These are phyloP conservation scores for Diaporthe sp. DNA, from an alignment of 2,329 filamentous ascomycete genomes.

Conservation along the genomic window DNA sequence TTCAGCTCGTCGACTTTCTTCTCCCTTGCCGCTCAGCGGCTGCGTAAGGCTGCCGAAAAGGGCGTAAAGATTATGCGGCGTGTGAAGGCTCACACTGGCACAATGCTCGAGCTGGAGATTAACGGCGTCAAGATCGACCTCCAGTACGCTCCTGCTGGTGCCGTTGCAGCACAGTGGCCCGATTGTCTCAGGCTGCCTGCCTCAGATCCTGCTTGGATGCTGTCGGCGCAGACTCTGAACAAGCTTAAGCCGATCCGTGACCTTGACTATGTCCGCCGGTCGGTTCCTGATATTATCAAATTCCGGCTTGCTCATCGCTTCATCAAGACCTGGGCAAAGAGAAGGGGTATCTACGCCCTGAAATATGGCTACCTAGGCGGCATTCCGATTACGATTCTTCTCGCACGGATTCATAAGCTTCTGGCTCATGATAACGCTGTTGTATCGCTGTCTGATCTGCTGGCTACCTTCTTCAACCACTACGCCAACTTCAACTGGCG, in stretches of 20 bases:
- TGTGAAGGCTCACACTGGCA: slow-evolving; percentile 70
- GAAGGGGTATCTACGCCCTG: slow-evolving; percentile 73
- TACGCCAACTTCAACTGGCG: slow-evolving; percentile 74
- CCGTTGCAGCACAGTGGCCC: slow-evolving; percentile 67
- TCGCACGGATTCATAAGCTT: slow-evolving; percentile 71
- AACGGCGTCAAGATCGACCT: slow-evolving; percentile 70
- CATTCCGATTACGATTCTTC: slow-evolving; percentile 73
- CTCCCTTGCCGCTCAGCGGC: slow-evolving; percentile 65
- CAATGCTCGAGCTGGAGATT: slow-evolving; percentile 75
- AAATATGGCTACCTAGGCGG: slow-evolving; percentile 76
- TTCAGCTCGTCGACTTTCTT: slow-evolving; percentile 74
- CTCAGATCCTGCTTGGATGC: slow-evolving; percentile 65
- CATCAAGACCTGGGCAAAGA: slow-evolving; percentile 72
- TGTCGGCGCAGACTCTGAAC: slow-evolving; percentile 67
- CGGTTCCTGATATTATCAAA: slow-evolving; percentile 68
- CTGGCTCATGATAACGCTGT: slow-evolving; percentile 52
- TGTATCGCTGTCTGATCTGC: slow-evolving; percentile 62
- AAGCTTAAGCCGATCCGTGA: slow-evolving; percentile 76
- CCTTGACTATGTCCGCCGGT: slow-evolving; percentile 69
- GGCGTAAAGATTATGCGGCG: slow-evolving; percentile 67
- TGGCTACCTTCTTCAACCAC: slow-evolving; percentile 72
- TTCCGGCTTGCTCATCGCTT: slow-evolving; percentile 71
- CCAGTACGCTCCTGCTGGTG: slow-evolving; percentile 73
- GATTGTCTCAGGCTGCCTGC: slow-evolving; percentile 60
- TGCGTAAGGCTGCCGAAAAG: slow-evolving; percentile 59